Conservation (phyloP, 164 flowering plant genomes). For the Litsea cubeba region DNA sequence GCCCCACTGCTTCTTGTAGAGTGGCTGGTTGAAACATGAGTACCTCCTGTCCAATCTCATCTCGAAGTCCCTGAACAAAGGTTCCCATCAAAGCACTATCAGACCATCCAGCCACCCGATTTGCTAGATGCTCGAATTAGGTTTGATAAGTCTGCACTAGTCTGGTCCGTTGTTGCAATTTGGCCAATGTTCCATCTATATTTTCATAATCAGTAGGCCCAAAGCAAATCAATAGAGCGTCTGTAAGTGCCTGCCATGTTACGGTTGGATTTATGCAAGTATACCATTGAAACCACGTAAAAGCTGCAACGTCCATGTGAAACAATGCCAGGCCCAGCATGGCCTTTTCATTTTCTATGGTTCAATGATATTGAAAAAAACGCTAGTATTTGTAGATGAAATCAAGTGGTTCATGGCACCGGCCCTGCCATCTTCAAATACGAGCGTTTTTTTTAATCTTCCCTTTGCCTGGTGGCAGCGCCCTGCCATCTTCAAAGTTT, state of each 20-base stretch:
- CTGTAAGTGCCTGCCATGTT: background rate
- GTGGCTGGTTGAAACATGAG: background rate
- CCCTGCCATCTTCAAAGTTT: no score
- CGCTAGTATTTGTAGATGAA: background rate
- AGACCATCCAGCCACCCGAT: background rate
- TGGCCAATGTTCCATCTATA: background rate
- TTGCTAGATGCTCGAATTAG: background rate
- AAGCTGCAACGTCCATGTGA: background rate
- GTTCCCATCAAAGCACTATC: background rate
- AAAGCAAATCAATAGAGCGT: background rate
- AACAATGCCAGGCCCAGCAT: background rate
- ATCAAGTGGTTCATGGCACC: background rate
- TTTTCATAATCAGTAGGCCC: conserved; percentile 4
- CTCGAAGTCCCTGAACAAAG: background rate
- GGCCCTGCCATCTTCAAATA: no score
- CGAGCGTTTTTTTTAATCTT: no score
- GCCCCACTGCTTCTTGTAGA: background rate
- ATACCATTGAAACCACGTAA: background rate
- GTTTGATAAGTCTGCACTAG: background rate
- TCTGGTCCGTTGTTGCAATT: background rate
- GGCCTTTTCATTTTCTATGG: background rate
- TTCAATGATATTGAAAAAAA: background rate
- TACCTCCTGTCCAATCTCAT: background rate
- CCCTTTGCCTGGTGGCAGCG: no score
- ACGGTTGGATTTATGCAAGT: background rate